Conservation (phyloP, 805 yeast species). For the Candida tallmaniae region DNA sequence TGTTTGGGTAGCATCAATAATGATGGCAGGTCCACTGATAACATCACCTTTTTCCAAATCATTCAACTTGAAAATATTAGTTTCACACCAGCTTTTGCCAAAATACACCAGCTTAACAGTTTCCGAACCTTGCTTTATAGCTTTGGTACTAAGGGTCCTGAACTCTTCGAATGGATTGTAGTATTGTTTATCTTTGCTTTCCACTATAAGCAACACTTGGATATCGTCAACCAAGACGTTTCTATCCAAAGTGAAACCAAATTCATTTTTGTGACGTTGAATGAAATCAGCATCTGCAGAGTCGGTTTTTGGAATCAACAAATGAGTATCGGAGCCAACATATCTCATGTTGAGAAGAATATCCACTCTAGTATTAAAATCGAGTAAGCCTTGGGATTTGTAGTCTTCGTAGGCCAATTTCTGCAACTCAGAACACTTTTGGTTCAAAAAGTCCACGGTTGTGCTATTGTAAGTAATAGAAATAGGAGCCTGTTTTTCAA, state of each 20-base stretch:
- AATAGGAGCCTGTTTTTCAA: slow-evolving; percentile 33
- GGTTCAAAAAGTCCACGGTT: slow-evolving; percentile 34
- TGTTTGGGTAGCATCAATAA: slow-evolving; percentile 33
- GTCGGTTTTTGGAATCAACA: slow-evolving; percentile 53
- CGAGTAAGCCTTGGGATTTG: slow-evolving; percentile 46
- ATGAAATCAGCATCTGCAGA: slow-evolving; percentile 22
- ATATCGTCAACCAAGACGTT: slow-evolving; percentile 34
- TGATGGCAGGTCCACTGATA: slow-evolving; percentile 27
- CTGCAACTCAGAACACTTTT: slow-evolving; percentile 43
- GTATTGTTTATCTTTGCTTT: slow-evolving; percentile 40
- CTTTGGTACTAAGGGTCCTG: slow-evolving; percentile 3
- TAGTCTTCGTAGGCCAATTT: slow-evolving; percentile 36
- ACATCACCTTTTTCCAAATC: slow-evolving; percentile 18
- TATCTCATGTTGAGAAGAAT: slow-evolving; percentile 73
- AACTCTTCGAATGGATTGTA: slow-evolving; percentile 51
- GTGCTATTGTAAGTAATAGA: slow-evolving; percentile 20
- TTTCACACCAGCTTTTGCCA: slow-evolving; percentile 23
- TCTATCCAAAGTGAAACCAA: slow-evolving; percentile 34
- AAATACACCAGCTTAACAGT: slow-evolving; percentile 19
- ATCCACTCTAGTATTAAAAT: slow-evolving; percentile 48
- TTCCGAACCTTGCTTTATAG: background rate
- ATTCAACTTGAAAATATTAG: slow-evolving; percentile 20
- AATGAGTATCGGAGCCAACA: slow-evolving; percentile 83
- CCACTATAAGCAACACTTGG: slow-evolving; percentile 54
- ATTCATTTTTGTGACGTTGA: slow-evolving; percentile 27